phyloP scores from a whole-genome alignment of 2,329 filamentous ascomycete genomes.

The Colletotrichum noveboracense region DNA sequence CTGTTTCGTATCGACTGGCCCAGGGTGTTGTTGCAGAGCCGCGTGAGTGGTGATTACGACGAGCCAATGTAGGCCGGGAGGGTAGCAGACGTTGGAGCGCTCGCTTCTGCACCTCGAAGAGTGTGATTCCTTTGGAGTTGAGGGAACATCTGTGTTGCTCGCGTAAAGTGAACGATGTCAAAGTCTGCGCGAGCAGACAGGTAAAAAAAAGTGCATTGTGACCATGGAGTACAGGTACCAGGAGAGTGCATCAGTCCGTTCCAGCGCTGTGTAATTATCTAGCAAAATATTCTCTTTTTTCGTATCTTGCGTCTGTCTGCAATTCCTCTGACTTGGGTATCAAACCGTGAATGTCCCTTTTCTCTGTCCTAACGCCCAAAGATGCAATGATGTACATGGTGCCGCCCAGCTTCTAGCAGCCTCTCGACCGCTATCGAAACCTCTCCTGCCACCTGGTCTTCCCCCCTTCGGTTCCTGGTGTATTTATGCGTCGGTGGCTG shows the following conservation, averaged over 20 bases:
- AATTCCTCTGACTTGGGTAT: conserved; percentile 2
- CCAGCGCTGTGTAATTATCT: background rate
- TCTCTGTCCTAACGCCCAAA: background rate
- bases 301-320: background rate
- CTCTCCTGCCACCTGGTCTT: background rate
- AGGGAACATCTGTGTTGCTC: background rate
- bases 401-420: background rate
- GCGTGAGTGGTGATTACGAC: background rate
- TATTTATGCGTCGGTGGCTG: background rate
- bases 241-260: background rate
- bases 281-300: background rate
- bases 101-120: background rate
- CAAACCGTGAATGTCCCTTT: background rate
- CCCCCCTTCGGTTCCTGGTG: background rate
- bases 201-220: background rate
- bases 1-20: background rate
- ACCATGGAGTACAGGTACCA: background rate
- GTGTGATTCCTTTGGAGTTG: background rate
- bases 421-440: background rate
- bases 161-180: background rate
- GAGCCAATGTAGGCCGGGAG: background rate
- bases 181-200: background rate
- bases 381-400: background rate
- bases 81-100: background rate
- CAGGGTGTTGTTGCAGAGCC: background rate